Evolutionary conservation across 805 yeast species (phyloP), one percentile per base, ranked within the genome.

Genomic region (Pichia cabralensis): DNA sequence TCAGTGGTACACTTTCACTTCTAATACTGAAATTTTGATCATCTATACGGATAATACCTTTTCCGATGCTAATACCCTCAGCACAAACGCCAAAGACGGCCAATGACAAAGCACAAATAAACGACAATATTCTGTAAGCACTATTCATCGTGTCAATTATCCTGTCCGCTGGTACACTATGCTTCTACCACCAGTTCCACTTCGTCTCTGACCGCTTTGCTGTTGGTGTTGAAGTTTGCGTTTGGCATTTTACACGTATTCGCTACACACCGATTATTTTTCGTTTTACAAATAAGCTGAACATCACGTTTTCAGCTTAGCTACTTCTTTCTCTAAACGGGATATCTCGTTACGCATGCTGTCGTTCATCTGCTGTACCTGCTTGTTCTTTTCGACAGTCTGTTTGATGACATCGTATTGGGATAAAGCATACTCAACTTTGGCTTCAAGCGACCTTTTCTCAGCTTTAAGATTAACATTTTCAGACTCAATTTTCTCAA

Each of bases 321-420:
- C 12, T 8, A 53, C 34, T 20, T 56, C 55, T 13, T 28, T 31
- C 9, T 30, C 39, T 13, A 54, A 37, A 11, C 47, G 41, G 12
- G 39, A 40, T 8, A 58, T 55, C 12, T 58, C 58, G 12, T 35
- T 36, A 12, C 42, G 40, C 29, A 56, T 38, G 8, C 38, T 41
- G 8, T 49, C 53, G 36, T 58, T 58, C 29, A 54, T 36, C 19
- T 38, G 36, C 28, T 40, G 46, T 14, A 57, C 51, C 30, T 55
- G 53, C 14, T 39, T 36, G 27, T 55, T 58, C 28, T 53, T 54
- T 19, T 54, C 54, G 38, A 55, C 52, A 28, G 52, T 56, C 11
- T 46, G 44, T 31, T 45, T 50, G 28, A 58, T 53, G 16, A 56
- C 58, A 32, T 58, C 60, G 33, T 51, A 53, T 35, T 54, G 56